Evolutionary conservation across 2,329 filamentous ascomycete species (phyloP).

Genomic region (Microascus cirrosus): DNA sequence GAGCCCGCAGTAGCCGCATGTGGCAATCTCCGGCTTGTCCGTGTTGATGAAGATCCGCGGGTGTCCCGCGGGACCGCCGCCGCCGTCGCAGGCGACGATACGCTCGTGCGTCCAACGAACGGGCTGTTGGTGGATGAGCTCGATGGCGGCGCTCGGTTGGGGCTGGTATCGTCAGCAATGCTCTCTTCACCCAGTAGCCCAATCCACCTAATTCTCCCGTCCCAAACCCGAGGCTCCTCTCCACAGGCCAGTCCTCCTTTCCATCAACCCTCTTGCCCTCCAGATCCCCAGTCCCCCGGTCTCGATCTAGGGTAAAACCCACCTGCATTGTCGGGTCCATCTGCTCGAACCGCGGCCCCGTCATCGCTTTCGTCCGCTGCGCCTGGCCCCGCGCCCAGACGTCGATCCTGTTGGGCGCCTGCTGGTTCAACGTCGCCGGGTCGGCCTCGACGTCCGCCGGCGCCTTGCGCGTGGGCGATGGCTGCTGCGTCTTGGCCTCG

Average conservation of each 20-base stretch:
- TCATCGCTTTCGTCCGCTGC: constrained; percentile 74
- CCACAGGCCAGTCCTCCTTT: not conserved
- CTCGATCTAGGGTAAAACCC: constrained; percentile 16
- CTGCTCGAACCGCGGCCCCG: constrained; percentile 92
- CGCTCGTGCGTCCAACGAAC: constrained; percentile 82
- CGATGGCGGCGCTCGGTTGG: constrained; percentile 79
- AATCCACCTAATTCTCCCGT: not conserved
- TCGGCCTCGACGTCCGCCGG: constrained; percentile 23
- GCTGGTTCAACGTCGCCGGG: constrained; percentile 19
- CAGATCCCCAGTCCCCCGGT: too few relatives aligned
- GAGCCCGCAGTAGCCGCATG: constrained; percentile 85
- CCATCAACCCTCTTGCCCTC: too few relatives aligned
- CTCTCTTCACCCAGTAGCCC: not conserved
- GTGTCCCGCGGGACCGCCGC: constrained; percentile 81
- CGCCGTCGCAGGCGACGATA: constrained; percentile 80
- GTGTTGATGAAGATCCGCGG: constrained; percentile 95
- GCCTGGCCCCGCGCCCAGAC: constrained; percentile 84
- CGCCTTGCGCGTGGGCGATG: constrained; percentile 25
- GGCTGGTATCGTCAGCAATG: constrained; percentile 43
- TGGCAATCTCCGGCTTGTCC: constrained; percentile 88
- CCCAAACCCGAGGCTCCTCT: not conserved
- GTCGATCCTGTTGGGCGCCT: constrained; percentile 75
- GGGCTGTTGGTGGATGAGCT: constrained; percentile 90
- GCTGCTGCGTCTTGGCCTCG: constrained; percentile 24
- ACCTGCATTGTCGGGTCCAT: constrained; percentile 91